Base-by-base conservation (phyloP, 345 rosid species). In the Eucalyptus paniculata region DNA sequence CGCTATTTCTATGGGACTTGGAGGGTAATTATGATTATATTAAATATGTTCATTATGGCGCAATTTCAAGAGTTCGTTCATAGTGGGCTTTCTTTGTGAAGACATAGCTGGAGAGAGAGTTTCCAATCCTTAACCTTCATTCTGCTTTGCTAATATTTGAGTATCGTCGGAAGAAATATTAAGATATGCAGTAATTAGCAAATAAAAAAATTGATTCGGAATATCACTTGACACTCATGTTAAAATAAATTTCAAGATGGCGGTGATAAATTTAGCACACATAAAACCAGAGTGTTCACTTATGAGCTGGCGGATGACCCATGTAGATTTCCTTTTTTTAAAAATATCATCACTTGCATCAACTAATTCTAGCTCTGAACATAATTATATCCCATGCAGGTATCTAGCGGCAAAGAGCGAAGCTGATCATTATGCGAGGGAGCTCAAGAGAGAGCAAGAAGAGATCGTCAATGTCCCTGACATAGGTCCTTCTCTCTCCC, bases 1-100 rank as follows among this genome's bases (percentile, higher is more conserved):
- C 7, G 96, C 99, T 91, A 96, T 96, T 92, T 96, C 99, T 88
- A 97, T 97, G 99, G 99, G 99, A 89, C 99, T 97, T 42, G 99
- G 99, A 90, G 99, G 99, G 98, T 95, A 93, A 26, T 87, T 87
- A 60, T 23, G 15, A 53, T 42, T 28, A 17, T 60, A 2, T 44
- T 37, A 42, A 42, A 11, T 87, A 24, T 37, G 88, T 34, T 51
- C 32, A 8, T 42, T 60, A 17, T 19, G 18, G 12, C 24, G 18
- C 62, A 53, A 34, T 87, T 12, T 12, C 82, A 9, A 0, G 44
- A 69, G 14, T 69, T 18, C 12, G 69, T 12, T 60, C 34, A 60
- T 28, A 60, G 69, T 28, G 13, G 14, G 65, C n/a, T 26, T 58
- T 11, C 65, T 58, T 28, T 58, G 80, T n/a, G 80, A 67, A 72